Percentiles rank a stretch among this genome's conserved stretches.
These are phyloP conservation scores for Botrytis byssoidea DNA, from an alignment of 2,329 filamentous ascomycete species.

Conservation along the genomic window DNA sequence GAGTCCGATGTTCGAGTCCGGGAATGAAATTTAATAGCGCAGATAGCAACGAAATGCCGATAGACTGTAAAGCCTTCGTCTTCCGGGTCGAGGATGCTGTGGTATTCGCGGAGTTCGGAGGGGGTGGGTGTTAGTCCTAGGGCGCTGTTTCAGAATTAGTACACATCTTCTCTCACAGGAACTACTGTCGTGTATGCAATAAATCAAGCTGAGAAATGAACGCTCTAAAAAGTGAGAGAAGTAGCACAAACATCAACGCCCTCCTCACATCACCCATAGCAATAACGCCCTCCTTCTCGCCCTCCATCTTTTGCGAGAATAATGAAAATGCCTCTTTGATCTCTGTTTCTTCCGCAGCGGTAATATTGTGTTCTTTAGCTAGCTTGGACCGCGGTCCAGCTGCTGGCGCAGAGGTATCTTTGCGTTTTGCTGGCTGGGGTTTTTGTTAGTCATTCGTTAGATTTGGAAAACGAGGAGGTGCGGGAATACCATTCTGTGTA, in stretches of 20 bases:
- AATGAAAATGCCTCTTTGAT: constrained; percentile 87
- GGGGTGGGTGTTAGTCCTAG: constrained; percentile 69
- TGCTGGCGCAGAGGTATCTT: constrained; percentile 31
- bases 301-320: constrained; percentile 69
- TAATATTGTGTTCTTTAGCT: constrained; percentile 87
- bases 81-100: constrained; percentile 80
- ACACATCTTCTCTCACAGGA: not conserved
- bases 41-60: constrained; percentile 80
- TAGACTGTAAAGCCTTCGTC: constrained; percentile 75
- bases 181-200: not conserved
- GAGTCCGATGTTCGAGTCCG: constrained; percentile 51
- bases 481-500: not conserved
- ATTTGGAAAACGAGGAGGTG: not conserved
- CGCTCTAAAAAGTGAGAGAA: not conserved
- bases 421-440: constrained; percentile 37
- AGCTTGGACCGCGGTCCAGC: constrained; percentile 70
- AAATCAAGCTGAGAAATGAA: not conserved
- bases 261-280: constrained; percentile 55
- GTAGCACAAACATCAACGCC: constrained; percentile 61
- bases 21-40: constrained; percentile 78
- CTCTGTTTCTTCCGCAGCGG: constrained; percentile 79
- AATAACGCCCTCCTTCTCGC: constrained; percentile 63
- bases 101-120: constrained; percentile 71
- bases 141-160: constrained; percentile 55
- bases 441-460: constrained; percentile 11